Evolutionary conservation across 768 basidiomycete species (phyloP), one percentile per base, ranked within the genome.

Genomic region (Galerina sulciceps): DNA sequence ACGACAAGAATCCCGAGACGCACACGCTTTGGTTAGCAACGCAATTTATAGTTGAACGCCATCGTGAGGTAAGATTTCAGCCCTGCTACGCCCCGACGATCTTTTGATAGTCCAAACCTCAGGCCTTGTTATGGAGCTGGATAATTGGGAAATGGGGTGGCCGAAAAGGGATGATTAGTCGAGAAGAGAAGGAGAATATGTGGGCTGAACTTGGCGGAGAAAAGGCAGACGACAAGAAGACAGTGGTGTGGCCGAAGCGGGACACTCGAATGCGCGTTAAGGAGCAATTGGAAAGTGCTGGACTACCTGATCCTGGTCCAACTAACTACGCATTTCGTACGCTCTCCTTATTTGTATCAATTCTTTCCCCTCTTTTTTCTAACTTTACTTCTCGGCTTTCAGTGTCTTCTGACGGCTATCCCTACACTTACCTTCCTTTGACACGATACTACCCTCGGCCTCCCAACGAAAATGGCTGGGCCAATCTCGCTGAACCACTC

Each of bases 11-110:
- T 20, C 52, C 52, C 11, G 52, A 53, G 41, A 22, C 41, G 1
- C 52, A 53, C 31, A 53, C 52, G n/a, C 40, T 53, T 6, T 53
- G 52, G 52, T 17, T 53, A 14, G 52, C 52, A 14, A 53, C 52
- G 10, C 52, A 53, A 4, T 53, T 53, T 43, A 53, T 53, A 4
- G 11, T 53, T 31, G 52, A 53, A 43, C 20, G 52, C 34, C 52
- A 53, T 17, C 52, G 52, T 8, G 52, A 53, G 52, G 52, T 53
- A 35, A 31, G 10, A 1, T 5, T 23, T 22, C 20, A 31, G 3
- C 18, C 11, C 13, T 15, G 18, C 40, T 5, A 14, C 40, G 18
- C 1, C 1, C 0, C 20, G 11, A 1, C 22, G 1, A 26, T 20
- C 10, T 36, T 52, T 42, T 14, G 3, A 23, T 37, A 22, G 22